Evolutionary conservation across 305 asterid species (phyloP), one percentile per base, ranked within the genome.

Genomic region (Solanum hybrid): DNA sequence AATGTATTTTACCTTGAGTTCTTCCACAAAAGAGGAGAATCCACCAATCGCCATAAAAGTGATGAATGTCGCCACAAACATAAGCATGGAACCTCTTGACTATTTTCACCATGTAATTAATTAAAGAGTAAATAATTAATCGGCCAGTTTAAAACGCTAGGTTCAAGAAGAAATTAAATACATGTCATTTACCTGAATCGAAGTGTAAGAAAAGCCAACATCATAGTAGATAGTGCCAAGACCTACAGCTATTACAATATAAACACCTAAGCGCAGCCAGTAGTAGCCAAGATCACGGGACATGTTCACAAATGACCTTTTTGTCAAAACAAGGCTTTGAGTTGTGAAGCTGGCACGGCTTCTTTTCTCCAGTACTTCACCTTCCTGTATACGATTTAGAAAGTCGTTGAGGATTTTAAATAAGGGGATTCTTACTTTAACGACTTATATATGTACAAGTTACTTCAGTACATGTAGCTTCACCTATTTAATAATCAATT

Each of bases 21-120:
- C 96, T 89, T 95, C 95, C 20, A 94, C 91, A 72, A 95, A 95
- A 35, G 97, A 95, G 51, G 97, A 95, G 91, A 94, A 96, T 82
- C 98, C 97, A 40, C 98, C 98, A 76, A 94, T 92, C 5, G 95
- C 92, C 98, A 95, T 94, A 46, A 96, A 91, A 73, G 97, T 96
- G 88, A 94, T 77, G 36, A 94, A 46, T 13, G 97, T 90, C 24
- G 93, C 92, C 73, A 94, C 93, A 89, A 93, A 96, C 96, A 94
- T 92, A 89, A 95, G 94, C 90, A 94, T 90, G 32, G 97, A 93
- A 86, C 94, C 96, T 88, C 96, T 94, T 76, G 94, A 97, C 97
- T 95, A 22, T 76, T 51, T 81, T 82, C 26, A 16, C 16, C 72
- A 37, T 2, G 75, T 46, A 10, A 79, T 13, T 13, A 3, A 27